These are phyloP conservation scores for Tricholoma saponaceum DNA, from an alignment of 768 basidiomycete species.

Conservation along the genomic window DNA sequence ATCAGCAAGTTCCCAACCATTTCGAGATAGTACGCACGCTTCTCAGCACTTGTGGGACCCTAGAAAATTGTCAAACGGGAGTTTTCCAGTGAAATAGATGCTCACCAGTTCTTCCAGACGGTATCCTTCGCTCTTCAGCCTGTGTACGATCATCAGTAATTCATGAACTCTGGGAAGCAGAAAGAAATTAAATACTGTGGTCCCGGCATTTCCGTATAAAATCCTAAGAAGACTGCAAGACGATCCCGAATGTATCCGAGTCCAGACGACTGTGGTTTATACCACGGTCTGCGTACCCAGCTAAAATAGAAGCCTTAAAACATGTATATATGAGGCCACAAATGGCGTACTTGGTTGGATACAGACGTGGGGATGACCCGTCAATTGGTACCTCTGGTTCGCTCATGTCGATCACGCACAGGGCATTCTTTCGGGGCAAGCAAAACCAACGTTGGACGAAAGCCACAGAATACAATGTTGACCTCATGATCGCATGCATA, in stretches of 20 bases:
- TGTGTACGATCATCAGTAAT: conserved; percentile 5
- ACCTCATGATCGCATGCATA: conserved; percentile 23
- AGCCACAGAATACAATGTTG: conserved; percentile 17
- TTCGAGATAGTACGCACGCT: conserved; percentile 21
- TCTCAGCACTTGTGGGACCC: conserved; percentile 36
- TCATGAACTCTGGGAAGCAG: background rate
- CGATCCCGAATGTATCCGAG: conserved; percentile 25
- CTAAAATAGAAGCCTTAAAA: conserved; percentile 11
- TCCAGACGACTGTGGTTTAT: conserved; percentile 33
- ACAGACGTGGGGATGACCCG: conserved; percentile 25
- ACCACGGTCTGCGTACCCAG: conserved; percentile 40
- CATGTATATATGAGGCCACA: background rate
- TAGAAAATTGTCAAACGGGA: conserved; percentile 6
- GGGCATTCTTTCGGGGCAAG: conserved; percentile 29
- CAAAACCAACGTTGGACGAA: conserved; percentile 35
- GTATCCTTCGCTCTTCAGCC: conserved; percentile 36
- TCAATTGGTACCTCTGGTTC: conserved; percentile 11
- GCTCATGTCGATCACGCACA: conserved; percentile 19
- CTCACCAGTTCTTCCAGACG: conserved; percentile 39
- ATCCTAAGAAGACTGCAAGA: conserved; percentile 28
- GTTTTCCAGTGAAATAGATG: background rate
- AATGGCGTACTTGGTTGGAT: conserved; percentile 28
- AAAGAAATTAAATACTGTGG: conserved; percentile 24
- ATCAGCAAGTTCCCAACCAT: background rate
- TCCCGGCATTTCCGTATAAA: conserved; percentile 34